Evolutionary conservation across 768 basidiomycete species (phyloP), one percentile per base, ranked within the genome.

Genomic region (Lactarius hatsudake): DNA sequence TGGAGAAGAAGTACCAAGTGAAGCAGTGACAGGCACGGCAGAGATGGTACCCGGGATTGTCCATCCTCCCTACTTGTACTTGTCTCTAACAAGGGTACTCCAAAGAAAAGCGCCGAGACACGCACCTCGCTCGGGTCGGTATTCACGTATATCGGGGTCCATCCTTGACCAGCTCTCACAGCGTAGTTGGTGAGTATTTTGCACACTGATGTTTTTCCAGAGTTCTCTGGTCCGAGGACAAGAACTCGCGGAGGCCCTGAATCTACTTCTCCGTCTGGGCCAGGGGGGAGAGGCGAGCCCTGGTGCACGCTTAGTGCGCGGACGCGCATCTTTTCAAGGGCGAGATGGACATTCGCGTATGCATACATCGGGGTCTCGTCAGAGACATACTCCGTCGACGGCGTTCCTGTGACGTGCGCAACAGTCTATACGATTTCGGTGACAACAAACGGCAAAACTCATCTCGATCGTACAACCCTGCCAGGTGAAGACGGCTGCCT

Each of bases 251-350:
- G 95, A 1, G 91, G 87, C 9, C 88, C 84, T 20, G 82, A 69
- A 51, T 77, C 78, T 67, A 61, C 26, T 61, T 79, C 80, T 17
- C 80, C 79, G 65, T 83, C 83, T 10, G 71, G 51, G 8, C 73
- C 72, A 23, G 82, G 80, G 26, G 83, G 80, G 5, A 79, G 71
- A 15, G 87, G 85, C 12, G 87, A 86, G 18, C 87, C 86, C 66
- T 84, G 85, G 0, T 86, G 76, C 40, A 82, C 80, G 43, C 87
- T 80, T 57, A 91, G 82, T 13, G 96, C 89, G 55, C 89, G 87
- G n/a, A 96, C 89, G 48, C 97, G 93, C 86, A 93, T 92, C 71
- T 93, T 88, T 74, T 98, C 95, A 68, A 98, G 85, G 0, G 93
- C 92, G 38, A 96, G 82, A 75, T 98, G 95, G 20, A 97, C 79